Evolutionary conservation across 1,284 basidiomycete species (phyloP).

Genomic region (Termitomyces sp.): DNA sequence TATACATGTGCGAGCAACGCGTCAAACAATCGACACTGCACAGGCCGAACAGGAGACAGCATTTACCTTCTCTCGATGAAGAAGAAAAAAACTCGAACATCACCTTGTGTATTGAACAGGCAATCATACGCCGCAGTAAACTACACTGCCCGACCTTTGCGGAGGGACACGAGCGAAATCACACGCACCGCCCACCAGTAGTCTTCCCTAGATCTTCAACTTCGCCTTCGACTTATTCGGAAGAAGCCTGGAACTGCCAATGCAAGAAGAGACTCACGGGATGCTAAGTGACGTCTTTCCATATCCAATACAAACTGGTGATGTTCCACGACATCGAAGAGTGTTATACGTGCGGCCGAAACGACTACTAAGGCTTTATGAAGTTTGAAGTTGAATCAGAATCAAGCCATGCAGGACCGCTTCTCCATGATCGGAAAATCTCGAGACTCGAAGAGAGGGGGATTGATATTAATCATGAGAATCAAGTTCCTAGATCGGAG

Average conservation of each 20-base stretch:
- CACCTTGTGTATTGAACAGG: neutral
- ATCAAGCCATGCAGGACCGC: neutral
- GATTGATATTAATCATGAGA: neutral
- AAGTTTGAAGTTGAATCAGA: neutral
- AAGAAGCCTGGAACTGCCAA: neutral
- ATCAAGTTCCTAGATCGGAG: neutral
- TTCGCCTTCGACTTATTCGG: neutral
- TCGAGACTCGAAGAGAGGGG: neutral
- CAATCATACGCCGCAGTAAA: neutral
- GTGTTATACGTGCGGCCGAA: neutral
- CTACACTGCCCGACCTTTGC: neutral
- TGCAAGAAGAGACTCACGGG: too few species aligned
- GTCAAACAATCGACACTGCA: neutral
- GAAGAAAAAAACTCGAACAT: neutral
- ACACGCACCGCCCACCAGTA: neutral
- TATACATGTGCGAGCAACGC: too few species aligned
- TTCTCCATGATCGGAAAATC: conserved; percentile 2
- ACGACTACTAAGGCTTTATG: neutral
- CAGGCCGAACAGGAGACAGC: neutral
- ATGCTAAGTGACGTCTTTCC: neutral
- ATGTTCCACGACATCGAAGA: conserved; percentile 5
- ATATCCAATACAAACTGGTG: neutral
- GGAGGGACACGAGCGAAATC: neutral
- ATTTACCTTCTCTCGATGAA: too few species aligned
- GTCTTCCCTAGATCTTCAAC: neutral